Evolutionary conservation across 805 yeast species (phyloP).

Genomic region (Lipomyces japonicus): DNA sequence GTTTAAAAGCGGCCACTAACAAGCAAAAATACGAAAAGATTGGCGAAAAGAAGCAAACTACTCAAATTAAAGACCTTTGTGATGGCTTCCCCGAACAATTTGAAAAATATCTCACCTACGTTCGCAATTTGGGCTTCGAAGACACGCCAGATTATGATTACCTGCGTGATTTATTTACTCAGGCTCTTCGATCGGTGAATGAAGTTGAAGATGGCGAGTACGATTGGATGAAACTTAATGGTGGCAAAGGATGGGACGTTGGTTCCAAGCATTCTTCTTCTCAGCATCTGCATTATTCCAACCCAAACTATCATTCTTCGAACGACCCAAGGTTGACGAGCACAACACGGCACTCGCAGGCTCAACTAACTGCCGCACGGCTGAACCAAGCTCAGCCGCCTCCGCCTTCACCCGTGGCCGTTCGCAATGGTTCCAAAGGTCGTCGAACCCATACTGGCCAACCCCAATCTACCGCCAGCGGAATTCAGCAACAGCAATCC

Average conservation of each 20-base stretch:
- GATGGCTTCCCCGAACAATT: conserved; percentile 88
- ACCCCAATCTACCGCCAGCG: conserved; percentile 3
- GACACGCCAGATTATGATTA: conserved; percentile 93
- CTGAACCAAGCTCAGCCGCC: conserved; percentile 44
- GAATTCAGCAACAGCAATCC: conserved; percentile 18
- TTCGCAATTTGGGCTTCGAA: conserved; percentile 84
- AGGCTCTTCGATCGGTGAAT: conserved; percentile 68
- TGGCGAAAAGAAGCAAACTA: conserved; percentile 91
- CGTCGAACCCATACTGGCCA: conserved; percentile 33
- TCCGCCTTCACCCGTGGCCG: conserved; percentile 38
- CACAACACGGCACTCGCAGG: conserved; percentile 30
- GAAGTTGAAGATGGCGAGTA: conserved; percentile 81
- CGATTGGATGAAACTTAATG: conserved; percentile 96
- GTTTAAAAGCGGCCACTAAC: conserved; percentile 95
- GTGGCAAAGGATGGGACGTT: conserved; percentile 95
- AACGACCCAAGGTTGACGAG: conserved; percentile 26
- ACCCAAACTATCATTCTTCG: conserved; percentile 25
- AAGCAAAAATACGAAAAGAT: conserved; percentile 96
- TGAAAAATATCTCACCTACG: conserved; percentile 85
- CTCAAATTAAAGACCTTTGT: conserved; percentile 80
- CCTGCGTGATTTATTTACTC: conserved; percentile 69
- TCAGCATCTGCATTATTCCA: conserved; percentile 25
- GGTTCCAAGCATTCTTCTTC: conserved; percentile 36
- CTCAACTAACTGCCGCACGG: conserved; percentile 37
- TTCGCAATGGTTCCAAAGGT: conserved; percentile 37